Evolutionary conservation across 768 basidiomycete species (phyloP), one percentile per base, ranked within the genome.

Genomic region (Phaeotremella fagi): DNA sequence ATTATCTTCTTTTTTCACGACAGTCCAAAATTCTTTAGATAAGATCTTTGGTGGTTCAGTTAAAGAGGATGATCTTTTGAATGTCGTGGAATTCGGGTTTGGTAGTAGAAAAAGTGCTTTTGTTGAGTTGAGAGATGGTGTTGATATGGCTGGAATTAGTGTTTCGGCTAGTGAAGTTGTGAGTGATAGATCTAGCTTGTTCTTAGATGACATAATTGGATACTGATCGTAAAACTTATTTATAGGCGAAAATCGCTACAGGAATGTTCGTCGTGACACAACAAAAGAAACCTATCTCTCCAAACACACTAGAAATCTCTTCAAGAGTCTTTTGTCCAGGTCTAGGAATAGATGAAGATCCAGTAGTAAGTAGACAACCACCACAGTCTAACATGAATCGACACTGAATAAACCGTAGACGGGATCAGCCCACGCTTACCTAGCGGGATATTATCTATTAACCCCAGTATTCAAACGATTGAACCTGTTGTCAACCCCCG

Each of bases 281-380:
- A 45, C 23, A 36, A 27, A 29, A 29, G 6, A 7, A 50, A 3
- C 4, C 26, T 6, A 25, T 27, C 26, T 50, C 42, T 27, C 22
- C 51, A 54, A 4, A 16, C 4, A 37, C 42, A 20, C 37, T 64
- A 3, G 26, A 49, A 18, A 57, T 62, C 35, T 29, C 50, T 18
- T 60, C 57, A 2, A 54, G 64, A 27, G 51, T 61, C 41, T 65
- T 65, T 28, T 57, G 6, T 6, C 57, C 64, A 16, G 55, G 52
- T 1, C 24, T 66, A 6, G 64, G 60, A 5, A 45, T 62, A 16
- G 60, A 62, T 22, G 64, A 66, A 37, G 64, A 66, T 55, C 55
- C 64, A 52, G 64, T 66, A 18, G 64, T 66, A 36, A 54, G 64
- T 61, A 20, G 24, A 23, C 12, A 3, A 4, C 35, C 29, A 16